These are phyloP conservation scores for Prunus davidiana DNA, from an alignment of 306 rosid species.

Conservation along the genomic window DNA sequence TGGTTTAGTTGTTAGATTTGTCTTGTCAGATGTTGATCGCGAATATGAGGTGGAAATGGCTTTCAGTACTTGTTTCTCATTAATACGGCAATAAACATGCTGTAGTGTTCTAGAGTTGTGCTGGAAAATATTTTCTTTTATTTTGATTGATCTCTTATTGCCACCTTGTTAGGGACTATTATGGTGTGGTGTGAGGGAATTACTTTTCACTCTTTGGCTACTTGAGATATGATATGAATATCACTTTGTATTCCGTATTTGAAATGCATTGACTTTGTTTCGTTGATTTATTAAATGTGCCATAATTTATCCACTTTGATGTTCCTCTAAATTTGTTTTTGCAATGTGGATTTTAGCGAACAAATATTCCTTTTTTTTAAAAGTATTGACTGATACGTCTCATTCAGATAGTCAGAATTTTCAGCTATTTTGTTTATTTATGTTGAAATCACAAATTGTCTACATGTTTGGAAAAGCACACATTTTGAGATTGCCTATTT, in stretches of 20 bases:
- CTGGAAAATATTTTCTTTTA: background rate
- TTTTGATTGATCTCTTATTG: background rate
- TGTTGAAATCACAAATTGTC: background rate
- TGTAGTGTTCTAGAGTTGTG: background rate
- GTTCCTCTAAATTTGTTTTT: background rate
- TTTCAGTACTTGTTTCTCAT: background rate
- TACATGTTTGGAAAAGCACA: background rate
- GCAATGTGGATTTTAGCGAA: background rate
- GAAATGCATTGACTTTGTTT: background rate
- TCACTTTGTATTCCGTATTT: background rate
- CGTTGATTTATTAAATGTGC: background rate
- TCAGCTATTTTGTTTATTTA: background rate
- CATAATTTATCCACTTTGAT: background rate
- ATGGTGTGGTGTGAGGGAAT: background rate
- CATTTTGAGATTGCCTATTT: background rate
- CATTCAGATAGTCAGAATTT: background rate
- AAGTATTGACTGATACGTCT: background rate
- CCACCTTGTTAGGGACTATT: background rate
- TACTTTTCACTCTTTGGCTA: background rate
- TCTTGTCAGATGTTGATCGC: background rate
- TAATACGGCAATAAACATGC: background rate
- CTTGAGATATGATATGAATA: background rate
- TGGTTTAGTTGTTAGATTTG: background rate
- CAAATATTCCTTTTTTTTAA: background rate
- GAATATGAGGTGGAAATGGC: background rate